Evolutionary conservation across 768 basidiomycete species (phyloP).

Genomic region (Coprinopsis marcescibilis): DNA sequence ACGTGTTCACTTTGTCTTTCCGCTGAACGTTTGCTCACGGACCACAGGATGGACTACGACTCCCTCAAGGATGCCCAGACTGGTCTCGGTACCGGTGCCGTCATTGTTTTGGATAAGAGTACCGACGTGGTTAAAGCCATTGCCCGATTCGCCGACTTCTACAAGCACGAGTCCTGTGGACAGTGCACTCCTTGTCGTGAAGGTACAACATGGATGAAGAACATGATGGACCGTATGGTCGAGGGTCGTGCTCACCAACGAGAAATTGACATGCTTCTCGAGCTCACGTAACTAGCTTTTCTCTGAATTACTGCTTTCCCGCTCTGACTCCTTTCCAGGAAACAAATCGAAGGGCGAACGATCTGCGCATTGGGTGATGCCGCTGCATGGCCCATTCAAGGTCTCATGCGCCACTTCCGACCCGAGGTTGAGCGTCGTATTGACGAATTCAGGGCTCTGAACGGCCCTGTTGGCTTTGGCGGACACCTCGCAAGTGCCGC

Average conservation of each 20-base stretch:
- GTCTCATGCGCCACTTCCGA: constrained; percentile 95
- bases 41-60: constrained; percentile 89
- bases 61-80: constrained; percentile 93
- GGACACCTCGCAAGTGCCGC: constrained; percentile 65
- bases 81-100: constrained; percentile 96
- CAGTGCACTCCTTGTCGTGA: constrained; percentile 95
- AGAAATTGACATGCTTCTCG: constrained; percentile 97
- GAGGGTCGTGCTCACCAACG: constrained; percentile 86
- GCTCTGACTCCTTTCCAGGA: constrained; percentile 38
- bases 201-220: constrained; percentile 99
- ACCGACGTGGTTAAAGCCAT: constrained; percentile 94
- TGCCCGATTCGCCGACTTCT: constrained; percentile 93
- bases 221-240: constrained; percentile 98
- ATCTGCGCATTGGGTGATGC: constrained; percentile 97
- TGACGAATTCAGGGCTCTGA: constrained; percentile 60
- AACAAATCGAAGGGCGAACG: constrained; percentile 95
- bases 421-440: constrained; percentile 92
- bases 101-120: constrained; percentile 98
- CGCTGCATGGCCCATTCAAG: constrained; percentile 98
- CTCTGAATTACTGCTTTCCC: constrained; percentile 1
- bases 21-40: constrained; percentile 8
- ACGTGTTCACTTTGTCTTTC: constrained; percentile 28
- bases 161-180: constrained; percentile 98
- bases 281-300: constrained; percentile 63
- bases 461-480: constrained; percentile 87